Conservation (phyloP, 2,329 filamentous ascomycete species). For the Pseudogymnoascus sp. region DNA sequence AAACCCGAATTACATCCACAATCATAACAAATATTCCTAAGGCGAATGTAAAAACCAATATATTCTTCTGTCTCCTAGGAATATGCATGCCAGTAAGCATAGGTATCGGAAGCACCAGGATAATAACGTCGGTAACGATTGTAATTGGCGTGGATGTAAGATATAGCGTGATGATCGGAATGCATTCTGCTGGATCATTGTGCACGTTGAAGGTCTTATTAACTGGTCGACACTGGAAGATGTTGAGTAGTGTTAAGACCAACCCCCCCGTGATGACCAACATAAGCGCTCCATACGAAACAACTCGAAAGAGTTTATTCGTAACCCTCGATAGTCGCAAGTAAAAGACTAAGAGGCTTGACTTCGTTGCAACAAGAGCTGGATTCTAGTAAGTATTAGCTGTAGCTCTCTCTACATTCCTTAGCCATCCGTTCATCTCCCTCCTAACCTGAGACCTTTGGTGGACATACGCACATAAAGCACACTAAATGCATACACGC, state of each 20-base stretch:
- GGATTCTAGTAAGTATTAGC: constrained; percentile 52
- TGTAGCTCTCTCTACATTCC: not conserved
- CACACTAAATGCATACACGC: constrained; percentile 53
- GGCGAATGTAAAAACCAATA: constrained; percentile 74
- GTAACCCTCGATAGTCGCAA: constrained; percentile 61
- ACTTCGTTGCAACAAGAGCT: constrained; percentile 82
- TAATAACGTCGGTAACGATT: constrained; percentile 78
- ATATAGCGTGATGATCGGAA: constrained; percentile 49
- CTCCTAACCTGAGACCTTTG: not conserved
- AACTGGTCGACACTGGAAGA: constrained; percentile 73
- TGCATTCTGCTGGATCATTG: constrained; percentile 9
- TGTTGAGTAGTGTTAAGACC: constrained; percentile 72
- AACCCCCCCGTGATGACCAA: constrained; percentile 73
- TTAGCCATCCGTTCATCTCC: not conserved
- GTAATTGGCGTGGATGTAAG: constrained; percentile 78
- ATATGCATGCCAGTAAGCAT: constrained; percentile 76
- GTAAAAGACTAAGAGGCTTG: constrained; percentile 80
- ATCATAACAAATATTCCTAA: constrained; percentile 78
- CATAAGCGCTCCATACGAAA: constrained; percentile 63
- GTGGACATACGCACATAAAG: constrained; percentile 39
- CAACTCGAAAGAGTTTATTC: constrained; percentile 64
- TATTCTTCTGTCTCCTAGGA: constrained; percentile 74
- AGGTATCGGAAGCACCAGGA: constrained; percentile 76
- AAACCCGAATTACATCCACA: constrained; percentile 79
- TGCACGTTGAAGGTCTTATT: constrained; percentile 51